phyloP scores from a whole-genome alignment of 2,329 filamentous ascomycete genomes.

The Cryphonectria japonica region DNA sequence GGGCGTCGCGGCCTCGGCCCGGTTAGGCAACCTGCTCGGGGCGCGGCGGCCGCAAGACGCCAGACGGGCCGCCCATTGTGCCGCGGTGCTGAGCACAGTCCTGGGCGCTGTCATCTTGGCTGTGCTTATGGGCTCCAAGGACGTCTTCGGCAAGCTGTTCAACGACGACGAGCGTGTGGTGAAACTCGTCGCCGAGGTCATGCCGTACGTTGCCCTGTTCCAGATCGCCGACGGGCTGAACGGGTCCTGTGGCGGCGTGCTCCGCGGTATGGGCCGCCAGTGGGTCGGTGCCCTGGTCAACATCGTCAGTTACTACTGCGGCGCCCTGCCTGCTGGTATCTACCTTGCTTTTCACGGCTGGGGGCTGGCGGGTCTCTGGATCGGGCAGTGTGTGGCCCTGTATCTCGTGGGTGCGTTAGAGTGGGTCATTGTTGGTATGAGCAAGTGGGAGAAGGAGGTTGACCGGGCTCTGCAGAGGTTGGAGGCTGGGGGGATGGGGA shows the following conservation, averaged over 20 bases:
- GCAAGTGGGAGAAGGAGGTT: constrained; percentile 77
- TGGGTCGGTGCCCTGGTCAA: constrained; percentile 85
- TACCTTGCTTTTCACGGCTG: constrained; percentile 86
- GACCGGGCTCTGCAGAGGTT: constrained; percentile 66
- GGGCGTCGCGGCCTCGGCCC: constrained; percentile 77
- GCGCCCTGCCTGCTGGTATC: constrained; percentile 79
- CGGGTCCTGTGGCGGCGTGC: constrained; percentile 78
- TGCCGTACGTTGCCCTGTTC: constrained; percentile 87
- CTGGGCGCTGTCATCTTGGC: constrained; percentile 70
- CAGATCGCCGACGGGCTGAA: constrained; percentile 90
- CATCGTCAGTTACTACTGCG: constrained; percentile 80
- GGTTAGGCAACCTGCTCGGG: constrained; percentile 72
- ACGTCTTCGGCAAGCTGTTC: constrained; percentile 78
- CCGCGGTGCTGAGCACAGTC: constrained; percentile 72
- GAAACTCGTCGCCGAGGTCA: constrained; percentile 71
- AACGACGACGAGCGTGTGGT: constrained; percentile 77
- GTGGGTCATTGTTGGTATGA: constrained; percentile 78
- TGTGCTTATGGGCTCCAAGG: constrained; percentile 69
- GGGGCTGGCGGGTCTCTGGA: constrained; percentile 80
- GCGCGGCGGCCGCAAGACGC: constrained; percentile 54
- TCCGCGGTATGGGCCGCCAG: constrained; percentile 84
- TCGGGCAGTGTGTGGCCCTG: constrained; percentile 80
- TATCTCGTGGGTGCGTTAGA: constrained; percentile 79
- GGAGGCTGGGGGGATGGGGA: constrained; percentile 49
- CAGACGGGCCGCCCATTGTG: constrained; percentile 72